phyloP scores from a whole-genome alignment of 345 rosid genomes.

The Eucalyptus sideroxylon region DNA sequence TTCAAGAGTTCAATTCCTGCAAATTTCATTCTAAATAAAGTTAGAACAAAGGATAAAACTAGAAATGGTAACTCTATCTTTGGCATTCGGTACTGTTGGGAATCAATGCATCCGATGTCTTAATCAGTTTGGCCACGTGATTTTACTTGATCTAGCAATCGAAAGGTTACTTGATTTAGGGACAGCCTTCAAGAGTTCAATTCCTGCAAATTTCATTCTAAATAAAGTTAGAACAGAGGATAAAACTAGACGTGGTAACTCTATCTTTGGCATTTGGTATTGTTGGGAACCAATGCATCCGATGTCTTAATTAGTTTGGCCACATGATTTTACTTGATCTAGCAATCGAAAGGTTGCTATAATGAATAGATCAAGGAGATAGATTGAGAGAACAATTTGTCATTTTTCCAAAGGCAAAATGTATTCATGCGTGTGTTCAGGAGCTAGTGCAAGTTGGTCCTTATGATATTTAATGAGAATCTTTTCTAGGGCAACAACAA shows the following conservation, averaged over 20 bases:
- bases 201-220: no score
- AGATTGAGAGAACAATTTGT: not conserved
- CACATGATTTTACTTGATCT: not conserved
- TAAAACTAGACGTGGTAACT: not conserved
- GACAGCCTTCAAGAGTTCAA: no score
- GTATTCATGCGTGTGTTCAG: not conserved
- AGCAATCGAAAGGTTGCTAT: not conserved
- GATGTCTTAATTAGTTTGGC: not conserved
- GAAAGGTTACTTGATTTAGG: no score
- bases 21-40: not conserved
- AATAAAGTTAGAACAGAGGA: no score
- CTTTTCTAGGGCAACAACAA: not conserved
- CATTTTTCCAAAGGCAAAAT: not conserved
- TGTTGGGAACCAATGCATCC: not conserved
- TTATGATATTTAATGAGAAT: not conserved
- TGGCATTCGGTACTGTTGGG: not conserved
- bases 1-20: constrained; percentile 4
- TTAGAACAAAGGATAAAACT: not conserved
- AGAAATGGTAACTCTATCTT: not conserved
- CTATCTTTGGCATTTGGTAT: not conserved
- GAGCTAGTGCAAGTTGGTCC: not conserved
- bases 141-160: not conserved
- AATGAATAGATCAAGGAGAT: not conserved
- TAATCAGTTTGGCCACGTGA: not conserved
- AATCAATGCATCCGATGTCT: not conserved